Evolutionary conservation across 768 basidiomycete genomes (phyloP), one percentile per base, ranked within the genome.

Genomic region (Glaciozyma antarctica): DNA sequence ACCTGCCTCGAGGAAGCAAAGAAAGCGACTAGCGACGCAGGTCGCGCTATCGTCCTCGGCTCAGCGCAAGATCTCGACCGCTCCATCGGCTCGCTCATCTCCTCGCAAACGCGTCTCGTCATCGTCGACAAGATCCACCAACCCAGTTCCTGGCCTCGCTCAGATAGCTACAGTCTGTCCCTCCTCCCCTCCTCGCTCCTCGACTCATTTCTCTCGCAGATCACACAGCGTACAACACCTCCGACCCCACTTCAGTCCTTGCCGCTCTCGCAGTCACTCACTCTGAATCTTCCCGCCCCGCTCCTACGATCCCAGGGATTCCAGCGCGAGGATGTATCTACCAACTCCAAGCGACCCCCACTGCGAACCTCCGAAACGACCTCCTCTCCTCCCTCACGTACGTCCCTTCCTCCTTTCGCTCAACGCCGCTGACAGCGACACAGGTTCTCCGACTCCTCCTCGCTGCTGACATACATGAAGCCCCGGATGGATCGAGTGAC

Each of bases 371-470:
- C 34, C 17, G 17, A 38, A 43, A 58, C 26, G 57, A 58, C 57
- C 24, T 58, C 26, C 26, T n/a, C 57, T 41, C 57, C 7, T 58
- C 57, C 16, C 57, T 58, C 13, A 58, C 57, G 57, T 58, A 15
- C 41, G 57, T 38, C 26, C 24, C 16, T 3, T 8, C 43, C 26
- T 26, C 43, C 43, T 28, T n/a, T 32, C 53, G 16, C 53, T 9
- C 19, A 24, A 24, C 21, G 21, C 26, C 13, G 3, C 30, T 19
- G n/a, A 44, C 30, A 24, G 9, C 16, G 26, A 15, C 16, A 16
- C 57, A 58, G 57, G 3, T 58, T 44, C 57, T 58, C 57, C 4
- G 57, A 58, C 24, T 58, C 57, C 43, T 24, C n/a, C 43, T 58
- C 57, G 9, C 19, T 58, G 24, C 43, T 58, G 12, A 58, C 57